Percentiles rank a stretch among this genome's conserved stretches.
Conservation (phyloP, 108 stramenopile species). For the Cyclotella choctawhatcheeana region DNA sequence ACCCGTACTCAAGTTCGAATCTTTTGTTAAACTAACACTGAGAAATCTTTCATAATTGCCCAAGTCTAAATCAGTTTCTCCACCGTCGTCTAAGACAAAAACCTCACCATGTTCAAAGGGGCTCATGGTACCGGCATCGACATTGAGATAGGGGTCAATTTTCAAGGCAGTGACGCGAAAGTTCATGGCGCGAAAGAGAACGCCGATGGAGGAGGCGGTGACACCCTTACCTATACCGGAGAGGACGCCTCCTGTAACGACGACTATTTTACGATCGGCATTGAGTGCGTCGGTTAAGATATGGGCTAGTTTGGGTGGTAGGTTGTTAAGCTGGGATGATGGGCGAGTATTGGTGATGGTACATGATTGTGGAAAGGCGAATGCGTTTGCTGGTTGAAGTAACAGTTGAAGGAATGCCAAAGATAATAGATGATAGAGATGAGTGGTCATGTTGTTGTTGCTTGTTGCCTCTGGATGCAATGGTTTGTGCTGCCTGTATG, state of each 20-base stretch:
- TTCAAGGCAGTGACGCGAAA: constrained; percentile 95
- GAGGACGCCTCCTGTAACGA: constrained; percentile 98
- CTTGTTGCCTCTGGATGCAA: too few relatives aligned
- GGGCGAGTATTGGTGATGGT: too few relatives aligned
- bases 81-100: constrained; percentile 97
- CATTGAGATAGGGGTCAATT: constrained; percentile 98
- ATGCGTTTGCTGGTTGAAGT: too few relatives aligned
- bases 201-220: constrained; percentile 96
- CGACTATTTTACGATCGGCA: constrained; percentile 61
- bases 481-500: too few relatives aligned
- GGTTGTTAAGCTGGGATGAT: background rate
- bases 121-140: constrained; percentile 98
- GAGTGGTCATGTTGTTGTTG: too few relatives aligned
- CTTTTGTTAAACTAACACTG: constrained; percentile 82
- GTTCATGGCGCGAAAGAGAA: constrained; percentile 92
- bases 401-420: too few relatives aligned
- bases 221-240: constrained; percentile 98
- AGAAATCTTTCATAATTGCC: constrained; percentile 99
- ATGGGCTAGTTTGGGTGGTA: background rate
- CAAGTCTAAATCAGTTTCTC: constrained; percentile 98
- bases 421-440: too few relatives aligned
- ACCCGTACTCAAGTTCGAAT: constrained; percentile 97
- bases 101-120: constrained; percentile 97
- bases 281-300: constrained; percentile 7
- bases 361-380: too few relatives aligned